These are phyloP conservation scores for Acanthamoeba quina DNA, from an alignment of 208 protist genomes.

Conservation along the genomic window DNA sequence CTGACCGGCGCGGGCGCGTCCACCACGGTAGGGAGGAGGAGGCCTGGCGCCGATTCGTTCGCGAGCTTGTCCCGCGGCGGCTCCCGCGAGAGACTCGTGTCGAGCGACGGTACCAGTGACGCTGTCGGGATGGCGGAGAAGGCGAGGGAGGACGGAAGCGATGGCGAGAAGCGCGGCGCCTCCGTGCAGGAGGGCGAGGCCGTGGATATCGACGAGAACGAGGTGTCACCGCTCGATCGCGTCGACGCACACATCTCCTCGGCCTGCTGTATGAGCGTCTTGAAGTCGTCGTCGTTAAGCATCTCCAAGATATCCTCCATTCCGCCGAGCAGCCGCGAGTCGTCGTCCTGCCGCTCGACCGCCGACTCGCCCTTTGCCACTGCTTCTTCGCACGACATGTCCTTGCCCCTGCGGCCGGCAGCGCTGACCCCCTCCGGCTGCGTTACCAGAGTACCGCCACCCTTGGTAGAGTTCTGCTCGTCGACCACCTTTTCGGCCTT, in stretches of 20 bases:
- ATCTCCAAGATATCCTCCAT: slow-evolving; percentile 34
- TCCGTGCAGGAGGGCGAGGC: not conserved
- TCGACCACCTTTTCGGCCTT: not conserved
- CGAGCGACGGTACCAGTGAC: not conserved
- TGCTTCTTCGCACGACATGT: not conserved
- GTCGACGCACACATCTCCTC: slow-evolving; percentile 20
- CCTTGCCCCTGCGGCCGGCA: not conserved
- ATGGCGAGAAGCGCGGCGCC: not conserved
- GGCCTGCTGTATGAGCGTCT: slow-evolving; percentile 6
- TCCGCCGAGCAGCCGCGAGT: not conserved
- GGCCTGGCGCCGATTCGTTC: too few species aligned
- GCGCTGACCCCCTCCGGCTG: not conserved
- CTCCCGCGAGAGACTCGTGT: not conserved
- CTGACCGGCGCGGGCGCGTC: not conserved
- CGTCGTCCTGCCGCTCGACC: not conserved
- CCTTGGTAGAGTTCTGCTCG: not conserved
- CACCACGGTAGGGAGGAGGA: too few species aligned
- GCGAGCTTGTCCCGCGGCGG: not conserved
- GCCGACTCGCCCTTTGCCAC: not conserved
- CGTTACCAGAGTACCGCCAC: not conserved
- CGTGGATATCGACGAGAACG: slow-evolving; percentile 15
- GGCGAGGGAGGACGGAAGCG: not conserved
- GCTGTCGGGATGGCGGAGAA: not conserved
- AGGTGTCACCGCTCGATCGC: not conserved
- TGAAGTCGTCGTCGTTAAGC: slow-evolving; percentile 35